Conservation (phyloP, 257 asterid species). For the Rauvolfia tetraphylla region DNA sequence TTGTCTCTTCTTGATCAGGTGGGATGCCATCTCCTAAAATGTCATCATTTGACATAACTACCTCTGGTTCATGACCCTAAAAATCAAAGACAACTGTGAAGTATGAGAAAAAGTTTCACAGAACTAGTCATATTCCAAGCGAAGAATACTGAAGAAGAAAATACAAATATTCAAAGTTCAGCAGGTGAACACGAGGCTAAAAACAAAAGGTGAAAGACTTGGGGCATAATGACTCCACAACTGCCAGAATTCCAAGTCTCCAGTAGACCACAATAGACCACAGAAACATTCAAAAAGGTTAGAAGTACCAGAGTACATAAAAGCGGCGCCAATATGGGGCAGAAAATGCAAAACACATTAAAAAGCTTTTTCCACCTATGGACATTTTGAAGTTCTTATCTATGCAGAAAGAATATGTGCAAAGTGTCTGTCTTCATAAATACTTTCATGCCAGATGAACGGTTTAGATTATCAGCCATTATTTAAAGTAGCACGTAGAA, state of each 20-base stretch:
- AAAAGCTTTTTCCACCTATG: background rate
- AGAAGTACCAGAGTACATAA: background rate
- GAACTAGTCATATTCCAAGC: background rate
- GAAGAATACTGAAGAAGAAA: background rate
- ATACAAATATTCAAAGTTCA: background rate
- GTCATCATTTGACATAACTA: constrained; percentile 77
- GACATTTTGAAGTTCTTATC: background rate
- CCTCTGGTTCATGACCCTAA: constrained; percentile 66
- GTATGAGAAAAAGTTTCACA: background rate
- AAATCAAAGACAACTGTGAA: constrained; percentile 15
- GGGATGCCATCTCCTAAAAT: constrained; percentile 85
- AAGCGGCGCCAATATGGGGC: background rate
- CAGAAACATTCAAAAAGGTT: background rate
- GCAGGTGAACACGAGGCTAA: background rate
- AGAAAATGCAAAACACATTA: background rate
- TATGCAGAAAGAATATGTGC: background rate
- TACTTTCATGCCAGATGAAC: background rate
- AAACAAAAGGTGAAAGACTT: background rate
- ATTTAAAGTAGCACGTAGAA: background rate
- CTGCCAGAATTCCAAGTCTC: background rate
- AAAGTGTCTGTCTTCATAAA: background rate
- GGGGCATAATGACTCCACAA: background rate
- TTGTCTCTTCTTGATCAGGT: constrained; percentile 55
- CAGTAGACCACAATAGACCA: background rate
- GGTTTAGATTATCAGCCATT: background rate